A percentile compares a stretch with the other conserved stretches of the same genome.
Conservation (phyloP, 495 filamentous ascomycete species). For the Penicillium lividum region DNA sequence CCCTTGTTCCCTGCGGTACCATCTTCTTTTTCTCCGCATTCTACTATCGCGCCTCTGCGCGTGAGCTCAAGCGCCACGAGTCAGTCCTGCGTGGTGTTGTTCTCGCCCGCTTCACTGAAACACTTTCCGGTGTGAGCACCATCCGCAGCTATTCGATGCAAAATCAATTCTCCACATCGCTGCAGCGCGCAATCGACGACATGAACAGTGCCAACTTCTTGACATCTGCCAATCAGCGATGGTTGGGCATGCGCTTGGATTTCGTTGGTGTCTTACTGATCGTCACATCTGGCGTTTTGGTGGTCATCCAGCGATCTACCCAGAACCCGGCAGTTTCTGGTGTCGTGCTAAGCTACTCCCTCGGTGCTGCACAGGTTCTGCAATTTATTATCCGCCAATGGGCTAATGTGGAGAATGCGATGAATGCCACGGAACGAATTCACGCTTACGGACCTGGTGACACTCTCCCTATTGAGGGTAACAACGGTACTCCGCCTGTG, state of each 20-base stretch:
- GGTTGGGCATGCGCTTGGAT: constrained; percentile 43
- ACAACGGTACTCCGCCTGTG: not conserved
- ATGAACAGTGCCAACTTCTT: constrained; percentile 47
- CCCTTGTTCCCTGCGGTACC: not conserved
- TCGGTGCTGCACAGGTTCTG: constrained; percentile 13
- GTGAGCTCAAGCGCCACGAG: not conserved
- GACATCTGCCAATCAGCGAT: constrained; percentile 45
- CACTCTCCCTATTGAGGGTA: constrained; percentile 1
- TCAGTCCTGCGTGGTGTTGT: not conserved
- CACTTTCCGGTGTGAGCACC: constrained; percentile 39
- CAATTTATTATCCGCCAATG: constrained; percentile 7
- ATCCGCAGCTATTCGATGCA: constrained; percentile 52
- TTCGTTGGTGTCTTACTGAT: constrained; percentile 32
- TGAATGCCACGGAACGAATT: constrained; percentile 21
- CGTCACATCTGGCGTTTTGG: not conserved
- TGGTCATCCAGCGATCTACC: constrained; percentile 20
- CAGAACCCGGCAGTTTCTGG: constrained; percentile 34
- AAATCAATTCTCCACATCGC: constrained; percentile 17
- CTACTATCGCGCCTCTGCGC: constrained; percentile 1
- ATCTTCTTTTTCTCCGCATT: constrained; percentile 2
- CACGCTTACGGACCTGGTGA: constrained; percentile 10
- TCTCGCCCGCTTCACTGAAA: constrained; percentile 43
- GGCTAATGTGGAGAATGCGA: constrained; percentile 23
- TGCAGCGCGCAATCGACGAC: constrained; percentile 29
- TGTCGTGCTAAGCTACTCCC: constrained; percentile 19